Base-by-base conservation (phyloP, 805 yeast species). In the Komagataella phaffii region DNA sequence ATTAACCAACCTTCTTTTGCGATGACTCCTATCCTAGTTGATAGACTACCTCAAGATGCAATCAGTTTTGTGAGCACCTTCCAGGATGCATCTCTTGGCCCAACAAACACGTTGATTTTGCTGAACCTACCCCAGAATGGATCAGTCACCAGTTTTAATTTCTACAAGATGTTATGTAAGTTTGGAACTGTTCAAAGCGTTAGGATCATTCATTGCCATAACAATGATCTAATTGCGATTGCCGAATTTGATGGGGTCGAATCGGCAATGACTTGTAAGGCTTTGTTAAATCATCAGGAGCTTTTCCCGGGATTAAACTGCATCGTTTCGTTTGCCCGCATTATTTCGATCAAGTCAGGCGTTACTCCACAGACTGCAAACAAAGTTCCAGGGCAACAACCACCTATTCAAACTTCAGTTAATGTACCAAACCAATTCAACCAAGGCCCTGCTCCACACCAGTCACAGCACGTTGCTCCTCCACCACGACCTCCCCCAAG, bases 301-400 rank as follows among this genome's bases (percentile, higher is more conserved):
- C 72, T 91, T 45, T 77, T 81, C 54, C 87, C 91, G 2, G 96
- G 95, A 3, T 73, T 78, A 23, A 79, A 84, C 17, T 79, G 93
- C 62, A 71, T 79, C 45, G 87, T 88, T 44, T 87, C 90, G 0
- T 93, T 88, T 73, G 97, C 96, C 3, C 86, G 84, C 60, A 77
- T 88, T 36, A 48, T 61, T 40, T 54, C 21, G 12, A 19, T 17
- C 46, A 45, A 10, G 12, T 12, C 21, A 45, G 17, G 23, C 17
- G n/a, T 70, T 72, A 3, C 48, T 61, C 36, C 53, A 55, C 12
- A 87, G 60, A 81, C 91, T 8, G n/a, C 40, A 4, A 30, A 8
- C 10, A 30, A 30, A 30, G 14, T 30, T 30, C 40, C 40, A 3
- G 12, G 40, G 14, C 40, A 30, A 14, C 40, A 30, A 14, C 40